Base-by-base conservation (phyloP, 768 basidiomycete genomes). In the Floccularia luteovirens region DNA sequence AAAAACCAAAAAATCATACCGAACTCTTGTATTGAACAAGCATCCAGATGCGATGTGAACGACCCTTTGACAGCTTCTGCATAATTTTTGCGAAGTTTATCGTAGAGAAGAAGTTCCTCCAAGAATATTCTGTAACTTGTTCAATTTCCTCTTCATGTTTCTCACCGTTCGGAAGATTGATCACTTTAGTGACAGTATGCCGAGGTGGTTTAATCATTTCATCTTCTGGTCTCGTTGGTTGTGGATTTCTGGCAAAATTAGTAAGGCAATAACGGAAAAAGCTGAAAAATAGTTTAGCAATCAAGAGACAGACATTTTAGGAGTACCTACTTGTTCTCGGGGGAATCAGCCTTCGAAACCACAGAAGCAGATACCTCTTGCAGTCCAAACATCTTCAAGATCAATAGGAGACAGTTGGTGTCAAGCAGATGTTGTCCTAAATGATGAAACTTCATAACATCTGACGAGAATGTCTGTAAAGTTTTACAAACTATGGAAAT, bases 401-500 rank as follows among this genome's bases (percentile, higher is more conserved):
- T 89, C 22, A 98, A 70, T 22, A 98, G 66, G 10, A 97, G 62
- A 55, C 92, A 94, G 52, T 98, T 98, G 17, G 91, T 93, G 51
- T 98, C 94, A 31, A 99, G 77, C 5, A 99, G 67, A 24, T 90
- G 77, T 58, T 94, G 92, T n/a, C 91, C 91, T 17, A 99, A 72
- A 58, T 97, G 91, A 59, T 99, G 93, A 56, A 96, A 97, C 57
- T 99, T 98, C 87, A 99, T 93, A 14, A 85, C 80, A 62, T 98
- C 94, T 98, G 32, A 38, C 22, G 45, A 16, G 23, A 21, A 33
- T 1, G 31, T 13, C 14, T 1, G 20, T 17, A 25, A 21, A 35
- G 11, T 32, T n/a, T 22, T n/a, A 30, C 14, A 1, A 13, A 16
- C 16, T 13, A 36, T 13, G 34, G n/a, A 8, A 34, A n/a, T n/a